A percentile compares a stretch with the other conserved stretches of the same genome.
Conservation (phyloP, 805 yeast species). For the Clavispora phyllophila region DNA sequence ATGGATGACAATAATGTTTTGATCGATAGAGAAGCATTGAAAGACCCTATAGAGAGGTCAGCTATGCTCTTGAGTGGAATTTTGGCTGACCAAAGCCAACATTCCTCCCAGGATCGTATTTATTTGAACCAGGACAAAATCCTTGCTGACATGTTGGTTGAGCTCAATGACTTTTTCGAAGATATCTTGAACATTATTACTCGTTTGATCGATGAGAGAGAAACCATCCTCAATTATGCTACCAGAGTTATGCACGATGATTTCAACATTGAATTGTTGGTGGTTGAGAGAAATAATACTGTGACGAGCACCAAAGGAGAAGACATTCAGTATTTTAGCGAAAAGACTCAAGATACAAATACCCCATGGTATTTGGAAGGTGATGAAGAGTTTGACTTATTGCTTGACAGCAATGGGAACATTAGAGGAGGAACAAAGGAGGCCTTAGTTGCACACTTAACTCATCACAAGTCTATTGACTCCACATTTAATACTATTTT, state of each 20-base stretch:
- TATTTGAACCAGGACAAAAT: conserved; percentile 36
- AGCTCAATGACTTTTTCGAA: conserved; percentile 31
- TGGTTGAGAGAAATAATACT: conserved; percentile 43
- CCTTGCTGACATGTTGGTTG: conserved; percentile 33
- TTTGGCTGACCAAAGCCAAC: conserved; percentile 44
- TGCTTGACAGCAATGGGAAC: conserved; percentile 62
- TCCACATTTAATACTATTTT: conserved; percentile 63
- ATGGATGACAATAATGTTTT: conserved; percentile 48
- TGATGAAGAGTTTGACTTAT: conserved; percentile 52
- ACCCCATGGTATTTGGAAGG: conserved; percentile 71
- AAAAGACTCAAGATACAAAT: conserved; percentile 35
- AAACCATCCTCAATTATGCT: conserved; percentile 63
- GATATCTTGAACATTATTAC: conserved; percentile 40
- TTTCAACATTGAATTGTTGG: conserved; percentile 53
- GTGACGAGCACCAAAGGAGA: conserved; percentile 33
- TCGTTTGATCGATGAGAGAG: conserved; percentile 66
- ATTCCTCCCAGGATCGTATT: conserved; percentile 26
- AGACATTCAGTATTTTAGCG: conserved; percentile 27
- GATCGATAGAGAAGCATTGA: conserved; percentile 34
- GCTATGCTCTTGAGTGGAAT: conserved; percentile 44
- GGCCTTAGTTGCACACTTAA: conserved; percentile 74
- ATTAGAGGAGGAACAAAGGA: conserved; percentile 80
- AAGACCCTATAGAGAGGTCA: conserved; percentile 43
- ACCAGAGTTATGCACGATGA: conserved; percentile 76
- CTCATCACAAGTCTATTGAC: conserved; percentile 64